Evolutionary conservation across 257 asterid species (phyloP).

Genomic region (Fraxinus quadrangulata): DNA sequence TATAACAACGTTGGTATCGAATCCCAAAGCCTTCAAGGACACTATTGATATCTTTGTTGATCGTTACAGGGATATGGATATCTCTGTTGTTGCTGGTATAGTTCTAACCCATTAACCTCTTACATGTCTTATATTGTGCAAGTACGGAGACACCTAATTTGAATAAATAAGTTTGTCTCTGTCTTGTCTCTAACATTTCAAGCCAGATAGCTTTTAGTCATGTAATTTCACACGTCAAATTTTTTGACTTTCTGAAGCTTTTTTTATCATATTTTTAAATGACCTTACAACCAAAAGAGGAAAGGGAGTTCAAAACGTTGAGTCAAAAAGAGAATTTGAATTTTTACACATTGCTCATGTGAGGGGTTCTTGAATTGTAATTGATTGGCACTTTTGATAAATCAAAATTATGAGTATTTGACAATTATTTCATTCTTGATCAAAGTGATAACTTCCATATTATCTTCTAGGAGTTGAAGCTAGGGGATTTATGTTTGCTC

Average conservation of each 20-base stretch:
- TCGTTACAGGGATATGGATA: constrained; percentile 74
- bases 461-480: constrained; percentile 72
- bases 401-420: constrained; percentile 19
- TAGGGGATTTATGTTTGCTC: constrained; percentile 79
- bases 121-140: too few relatives aligned
- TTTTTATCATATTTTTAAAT: constrained; percentile 2
- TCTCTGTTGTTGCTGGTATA: constrained; percentile 91
- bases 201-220: too few relatives aligned
- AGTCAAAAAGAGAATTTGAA: background rate
- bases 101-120: too few relatives aligned
- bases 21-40: constrained; percentile 81
- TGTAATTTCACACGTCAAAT: background rate
- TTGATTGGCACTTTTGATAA: background rate
- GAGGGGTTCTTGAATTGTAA: background rate
- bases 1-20: constrained; percentile 75
- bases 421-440: constrained; percentile 18
- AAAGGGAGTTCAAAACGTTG: background rate
- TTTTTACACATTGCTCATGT: background rate
- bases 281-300: background rate
- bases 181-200: too few relatives aligned
- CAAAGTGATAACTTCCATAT: constrained; percentile 9
- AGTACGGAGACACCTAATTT: too few relatives aligned
- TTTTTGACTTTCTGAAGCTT: background rate
- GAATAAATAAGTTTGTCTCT: too few relatives aligned
- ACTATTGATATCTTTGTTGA: constrained; percentile 85